Base-by-base conservation (phyloP, 192 early-diverging fungal genomes). In the Linnemannia schmuckeri region DNA sequence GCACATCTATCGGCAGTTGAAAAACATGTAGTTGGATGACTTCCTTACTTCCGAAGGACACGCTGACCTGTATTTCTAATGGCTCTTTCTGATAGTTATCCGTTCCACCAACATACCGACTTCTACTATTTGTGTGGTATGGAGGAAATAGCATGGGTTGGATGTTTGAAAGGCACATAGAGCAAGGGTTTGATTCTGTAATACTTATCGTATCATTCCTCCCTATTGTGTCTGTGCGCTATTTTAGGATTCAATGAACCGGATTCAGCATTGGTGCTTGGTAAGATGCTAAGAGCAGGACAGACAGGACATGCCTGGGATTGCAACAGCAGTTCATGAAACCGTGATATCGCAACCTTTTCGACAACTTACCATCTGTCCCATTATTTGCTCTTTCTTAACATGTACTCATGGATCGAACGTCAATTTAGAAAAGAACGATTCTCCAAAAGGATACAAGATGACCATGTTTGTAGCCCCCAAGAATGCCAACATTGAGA, bases 21-120 rank as follows among this genome's bases (percentile, higher is more conserved):
- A 22, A 33, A 54, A 57, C 20, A 22, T 18, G 27, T 18, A 13
- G 13, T 24, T 33, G 63, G 24, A 38, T 27, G 33, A 70, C 0
- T 13, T 38, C 6, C 1, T 27, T 70, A 33, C 10, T 20, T 18
- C 33, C 54, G 22, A 44, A 12, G 35, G 52, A 74, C 5, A 12
- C n/a, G 27, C 46, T 54, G 46, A 70, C 57, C 7, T 41, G 17
- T 66, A 3, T 22, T 13, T 70, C n/a, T n/a, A n/a, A n/a, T n/a
- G n/a, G n/a, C n/a, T n/a, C n/a, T 54, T 37, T 47, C 24, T 63
- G 6, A 41, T 83, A 94, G 94, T 75, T 97, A 99, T 83, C 94
- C 93, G 35, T 99, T 97, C 85, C 96, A 97, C 79, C 98, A 99
- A 82, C 92, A 96, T 77, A 97, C 97, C 10, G 95, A 99, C 78